Evolutionary conservation across 441 rosid genomes (phyloP), one percentile per base, ranked within the genome.

Genomic region (Jatropha podagrica): DNA sequence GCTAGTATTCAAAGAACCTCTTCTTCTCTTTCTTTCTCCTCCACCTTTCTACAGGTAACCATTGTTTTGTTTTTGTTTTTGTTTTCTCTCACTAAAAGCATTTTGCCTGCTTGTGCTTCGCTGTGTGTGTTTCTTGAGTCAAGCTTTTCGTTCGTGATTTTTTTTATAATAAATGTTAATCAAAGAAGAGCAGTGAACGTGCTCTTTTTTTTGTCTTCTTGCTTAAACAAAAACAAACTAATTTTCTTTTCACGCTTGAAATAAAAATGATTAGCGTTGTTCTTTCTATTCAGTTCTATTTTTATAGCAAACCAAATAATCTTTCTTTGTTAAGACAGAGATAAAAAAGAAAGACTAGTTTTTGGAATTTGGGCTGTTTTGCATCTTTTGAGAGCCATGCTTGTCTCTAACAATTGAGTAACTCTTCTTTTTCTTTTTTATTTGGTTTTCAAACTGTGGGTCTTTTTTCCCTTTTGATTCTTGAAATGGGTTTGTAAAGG

Each of bases 321-420:
- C 27, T 56, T 26, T 59, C 64, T 59, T 64, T 52, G 38, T 42
- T 72, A 73, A 68, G 48, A 20, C 68, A 64, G 55, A 20, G 74
- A 56, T 17, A 40, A 56, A 23, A 73, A 46, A 74, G 71, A 74
- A 69, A 72, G 71, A 11, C 64, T 48, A 58, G 60, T 81, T 81
- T 83, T 91, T 68, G 96, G 90, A 87, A 79, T 86, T 83, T 82
- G 96, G 78, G 91, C 85, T 84, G 62, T 74, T 85, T 88, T 88
- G 66, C 90, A 81, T 83, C 96, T 93, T 93, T 91, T 86, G 86
- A 91, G 93, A 90, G 73, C 83, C 92, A 88, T 89, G 92, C 93
- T 77, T 83, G 79, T 78, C 83, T 83, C 74, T 59, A 59, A 26
- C 77, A 83, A 75, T 78, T 78, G 74, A 83, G 71, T 61, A 65